A percentile compares a stretch with the other conserved stretches of the same genome.
phyloP scores from a whole-genome alignment of 1,139 yeast species.

The Pneumocystis murina region DNA sequence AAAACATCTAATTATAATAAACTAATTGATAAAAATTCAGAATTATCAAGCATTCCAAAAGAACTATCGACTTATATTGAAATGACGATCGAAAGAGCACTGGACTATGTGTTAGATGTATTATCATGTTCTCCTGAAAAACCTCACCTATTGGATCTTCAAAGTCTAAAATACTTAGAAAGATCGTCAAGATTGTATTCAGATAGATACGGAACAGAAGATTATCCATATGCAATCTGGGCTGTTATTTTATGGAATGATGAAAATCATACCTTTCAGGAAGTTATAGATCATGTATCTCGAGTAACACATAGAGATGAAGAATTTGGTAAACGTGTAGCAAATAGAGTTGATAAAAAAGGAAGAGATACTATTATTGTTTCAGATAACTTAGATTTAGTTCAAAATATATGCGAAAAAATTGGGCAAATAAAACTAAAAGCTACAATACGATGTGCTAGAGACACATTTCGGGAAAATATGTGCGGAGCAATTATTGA shows the following conservation, averaged over 20 bases:
- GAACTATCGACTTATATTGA: slow-evolving; percentile 20
- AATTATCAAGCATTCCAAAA: slow-evolving; percentile 16
- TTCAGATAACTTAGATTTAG: slow-evolving; percentile 36
- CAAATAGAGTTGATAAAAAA: slow-evolving; percentile 42
- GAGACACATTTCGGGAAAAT: slow-evolving; percentile 68
- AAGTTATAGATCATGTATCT: slow-evolving; percentile 53
- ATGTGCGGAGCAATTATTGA: slow-evolving; percentile 57
- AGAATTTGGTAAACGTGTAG: slow-evolving; percentile 64
- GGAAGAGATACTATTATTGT: slow-evolving; percentile 60
- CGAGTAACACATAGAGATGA: slow-evolving; percentile 48
- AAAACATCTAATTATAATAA: slow-evolving; percentile 12
- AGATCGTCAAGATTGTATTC: background rate
- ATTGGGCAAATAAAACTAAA: slow-evolving; percentile 49
- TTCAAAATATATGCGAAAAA: slow-evolving; percentile 40
- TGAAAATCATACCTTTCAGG: slow-evolving; percentile 58
- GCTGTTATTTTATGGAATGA: slow-evolving; percentile 61
- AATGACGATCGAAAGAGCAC: slow-evolving; percentile 36
- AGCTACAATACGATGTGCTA: slow-evolving; percentile 47
- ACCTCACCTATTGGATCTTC: slow-evolving; percentile 6
- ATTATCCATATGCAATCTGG: slow-evolving; percentile 32
- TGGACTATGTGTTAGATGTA: slow-evolving; percentile 70
- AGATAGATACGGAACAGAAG: slow-evolving; percentile 19
- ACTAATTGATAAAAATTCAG: slow-evolving; percentile 12
- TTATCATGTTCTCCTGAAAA: slow-evolving; percentile 30
- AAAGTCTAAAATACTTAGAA: slow-evolving; percentile 2